phyloP scores from a whole-genome alignment of 495 filamentous ascomycete genomes.

The Xylaria sp. region DNA sequence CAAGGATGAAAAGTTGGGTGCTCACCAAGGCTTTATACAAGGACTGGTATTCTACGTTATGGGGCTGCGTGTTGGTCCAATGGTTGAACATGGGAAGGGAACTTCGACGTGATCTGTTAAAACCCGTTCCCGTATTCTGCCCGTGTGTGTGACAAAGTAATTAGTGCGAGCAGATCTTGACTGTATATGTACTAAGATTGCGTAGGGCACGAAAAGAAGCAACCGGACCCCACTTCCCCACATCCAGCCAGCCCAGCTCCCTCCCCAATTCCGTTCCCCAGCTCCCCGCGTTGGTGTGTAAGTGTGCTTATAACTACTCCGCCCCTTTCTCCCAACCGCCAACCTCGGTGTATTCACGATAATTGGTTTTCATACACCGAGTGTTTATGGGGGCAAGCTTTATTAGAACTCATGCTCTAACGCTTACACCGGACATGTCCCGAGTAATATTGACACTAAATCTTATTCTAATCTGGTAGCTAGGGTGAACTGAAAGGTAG shows the following conservation, averaged over 20 bases:
- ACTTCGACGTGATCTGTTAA: not conserved
- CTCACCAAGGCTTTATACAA: not conserved
- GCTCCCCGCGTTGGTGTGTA: not conserved
- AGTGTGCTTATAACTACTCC: too few species aligned
- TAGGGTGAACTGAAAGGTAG: not conserved
- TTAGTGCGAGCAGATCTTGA: not conserved
- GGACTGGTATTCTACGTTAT: not conserved
- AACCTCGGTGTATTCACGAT: slow-evolving; percentile 13
- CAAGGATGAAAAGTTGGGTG: not conserved
- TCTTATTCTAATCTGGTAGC: not conserved
- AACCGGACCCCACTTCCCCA: slow-evolving; percentile 4
- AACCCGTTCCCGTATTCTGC: not conserved
- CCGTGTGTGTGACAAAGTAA: not conserved
- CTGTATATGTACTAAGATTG: too few species aligned
- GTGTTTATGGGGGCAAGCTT: not conserved
- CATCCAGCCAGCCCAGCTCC: not conserved
- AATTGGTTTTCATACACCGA: not conserved
- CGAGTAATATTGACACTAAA: not conserved
- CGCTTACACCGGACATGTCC: not conserved
- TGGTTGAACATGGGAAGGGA: not conserved
- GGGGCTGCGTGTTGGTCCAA: not conserved
- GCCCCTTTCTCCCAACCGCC: slow-evolving; percentile 4
- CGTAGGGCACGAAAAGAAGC: not conserved
- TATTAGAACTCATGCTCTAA: not conserved
- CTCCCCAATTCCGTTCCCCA: too few species aligned